phyloP scores from a whole-genome alignment of 2,329 filamentous ascomycete species.

The Fusarium circinatum region DNA sequence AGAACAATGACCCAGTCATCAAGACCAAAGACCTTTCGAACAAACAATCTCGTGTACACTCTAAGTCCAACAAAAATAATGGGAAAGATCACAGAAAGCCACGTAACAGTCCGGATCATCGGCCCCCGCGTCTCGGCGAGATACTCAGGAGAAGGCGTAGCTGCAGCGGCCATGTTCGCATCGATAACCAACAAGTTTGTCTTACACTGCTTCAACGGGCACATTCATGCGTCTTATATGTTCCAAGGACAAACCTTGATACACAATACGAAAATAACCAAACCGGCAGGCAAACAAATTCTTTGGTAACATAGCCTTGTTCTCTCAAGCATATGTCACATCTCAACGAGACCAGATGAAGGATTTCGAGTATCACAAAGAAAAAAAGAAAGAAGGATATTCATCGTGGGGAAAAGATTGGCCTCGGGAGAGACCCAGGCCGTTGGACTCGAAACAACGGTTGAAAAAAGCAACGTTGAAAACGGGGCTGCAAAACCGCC shows the following conservation, averaged over 20 bases:
- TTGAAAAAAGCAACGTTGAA: neutral
- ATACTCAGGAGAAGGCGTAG: constrained; percentile 12
- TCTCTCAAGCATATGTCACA: neutral
- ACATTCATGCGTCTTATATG: constrained; percentile 5
- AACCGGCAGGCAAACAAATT: neutral
- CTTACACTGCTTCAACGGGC: neutral
- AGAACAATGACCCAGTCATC: constrained; percentile 32
- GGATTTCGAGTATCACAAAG: neutral
- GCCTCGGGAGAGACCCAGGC: neutral
- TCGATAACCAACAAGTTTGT: neutral
- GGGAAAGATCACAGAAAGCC: constrained; percentile 22
- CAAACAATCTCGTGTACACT: constrained; percentile 18
- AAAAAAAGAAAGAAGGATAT: neutral
- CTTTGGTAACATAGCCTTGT: neutral
- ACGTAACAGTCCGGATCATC: constrained; percentile 23
- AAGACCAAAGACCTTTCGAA: constrained; percentile 30
- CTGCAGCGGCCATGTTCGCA: neutral
- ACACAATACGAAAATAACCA: neutral
- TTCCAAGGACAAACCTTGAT: neutral
- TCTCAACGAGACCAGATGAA: neutral
- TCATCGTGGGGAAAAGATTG: constrained; percentile 9
- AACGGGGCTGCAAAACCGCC: neutral
- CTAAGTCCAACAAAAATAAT: constrained; percentile 12
- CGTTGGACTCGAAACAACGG: neutral
- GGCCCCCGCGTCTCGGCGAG: constrained; percentile 20